Base-by-base conservation (phyloP, 1,284 basidiomycete genomes). In the Moniliella sp. region DNA sequence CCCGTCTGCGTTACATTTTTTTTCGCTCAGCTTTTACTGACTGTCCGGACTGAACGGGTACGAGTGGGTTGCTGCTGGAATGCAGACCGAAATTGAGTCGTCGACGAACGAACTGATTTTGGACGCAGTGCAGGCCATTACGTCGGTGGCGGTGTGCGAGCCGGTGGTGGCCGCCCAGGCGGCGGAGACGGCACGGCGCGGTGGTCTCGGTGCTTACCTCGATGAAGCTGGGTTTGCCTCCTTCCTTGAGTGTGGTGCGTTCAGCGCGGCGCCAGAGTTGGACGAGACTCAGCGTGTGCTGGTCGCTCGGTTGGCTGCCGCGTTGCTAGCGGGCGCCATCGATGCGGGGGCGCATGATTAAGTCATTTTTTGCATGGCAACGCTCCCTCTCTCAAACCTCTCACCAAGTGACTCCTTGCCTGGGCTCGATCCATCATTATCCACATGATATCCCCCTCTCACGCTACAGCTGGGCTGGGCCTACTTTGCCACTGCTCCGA, bases 81-180 rank as follows among this genome's bases (percentile, higher is more conserved):
- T 55, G 43, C 46, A 43, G 27, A 50, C 50, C 14, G 36, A 50
- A 12, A 46, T 48, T 27, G 37, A 47, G 34, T 52, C 52, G 34
- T 48, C 43, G 28, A 49, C 46, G 33, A 44, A 40, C 39, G 40
- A 41, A 4, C 43, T 38, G n/a, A 48, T 55, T 17, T 34, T 55
- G 8, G 44, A 52, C 10, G 50, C 51, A 4, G 49, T 50, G 14
- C 48, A 55, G 14, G 39, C 40, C 4, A 52, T 55, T 28, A 45
- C 51, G 4, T 41, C 45, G 27, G 46, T 46, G 2, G 50, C 50
- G 4, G 45, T 48, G 21, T 43, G 39, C 13, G 47, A 53, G 35
- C 51, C 51, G 4, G 46, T 55, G 27, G 52, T 55, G 28, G 48
- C 47, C n/a, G 49, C 46, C 11, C 51, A 55, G 28, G 46, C 46